Evolutionary conservation across 1,284 basidiomycete genomes (phyloP).

Genomic region (Fomitiporia mediterranea): DNA sequence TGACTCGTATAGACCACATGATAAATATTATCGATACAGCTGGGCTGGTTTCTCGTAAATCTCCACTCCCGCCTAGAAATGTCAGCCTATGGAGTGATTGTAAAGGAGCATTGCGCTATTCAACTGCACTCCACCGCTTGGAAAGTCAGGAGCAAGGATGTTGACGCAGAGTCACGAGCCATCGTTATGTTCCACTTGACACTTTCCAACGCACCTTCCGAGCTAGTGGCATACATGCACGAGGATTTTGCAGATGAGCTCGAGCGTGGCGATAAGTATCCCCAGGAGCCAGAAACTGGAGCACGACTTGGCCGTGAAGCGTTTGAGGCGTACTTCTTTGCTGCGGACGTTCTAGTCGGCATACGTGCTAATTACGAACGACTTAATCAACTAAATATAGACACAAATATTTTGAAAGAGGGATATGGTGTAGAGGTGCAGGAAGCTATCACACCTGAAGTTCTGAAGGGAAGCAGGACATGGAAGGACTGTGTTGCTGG

Average conservation of each 20-base stretch:
- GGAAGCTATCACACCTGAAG: constrained; percentile 35
- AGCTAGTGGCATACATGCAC: constrained; percentile 33
- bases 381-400: constrained; percentile 15
- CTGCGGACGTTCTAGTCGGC: constrained; percentile 71
- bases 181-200: constrained; percentile 16
- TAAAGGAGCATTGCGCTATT: not conserved
- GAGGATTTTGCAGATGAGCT: constrained; percentile 69
- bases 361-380: constrained; percentile 36
- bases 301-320: constrained; percentile 45
- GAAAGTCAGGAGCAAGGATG: not conserved
- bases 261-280: constrained; percentile 76
- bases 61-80: not conserved
- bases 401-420: constrained; percentile 23
- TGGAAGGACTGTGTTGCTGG: constrained; percentile 75
- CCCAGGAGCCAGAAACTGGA: constrained; percentile 53
- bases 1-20: not conserved
- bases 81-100: constrained; percentile 14
- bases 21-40: not conserved
- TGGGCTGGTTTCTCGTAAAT: too few species aligned
- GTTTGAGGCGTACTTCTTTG: constrained; percentile 74
- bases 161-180: not conserved
- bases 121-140: constrained; percentile 4
- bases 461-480: constrained; percentile 41
- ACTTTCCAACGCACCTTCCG: not conserved
- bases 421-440: constrained; percentile 31